Evolutionary conservation across 345 rosid species (phyloP), one percentile per base, ranked within the genome.

Genomic region (Eucalyptus lansdowneana): DNA sequence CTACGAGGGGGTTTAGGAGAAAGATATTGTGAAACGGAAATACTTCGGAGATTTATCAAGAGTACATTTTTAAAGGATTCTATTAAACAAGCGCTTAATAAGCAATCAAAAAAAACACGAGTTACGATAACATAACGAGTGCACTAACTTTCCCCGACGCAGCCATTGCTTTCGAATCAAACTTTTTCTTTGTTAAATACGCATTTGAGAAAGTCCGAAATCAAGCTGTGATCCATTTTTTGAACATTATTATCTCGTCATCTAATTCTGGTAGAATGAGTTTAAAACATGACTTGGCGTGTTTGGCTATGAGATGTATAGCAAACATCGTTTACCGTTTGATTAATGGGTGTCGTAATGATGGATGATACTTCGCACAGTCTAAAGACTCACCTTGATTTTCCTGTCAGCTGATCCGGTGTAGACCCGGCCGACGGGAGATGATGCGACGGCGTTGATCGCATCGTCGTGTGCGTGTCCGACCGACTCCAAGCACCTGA

Each of bases 391-490:
- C 45, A 37, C 90, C 91, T 97, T 97, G 86, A 97, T 95, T 86
- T 90, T 97, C 90, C 89, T 92, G 93, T 97, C 99, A 29, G 99
- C 95, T 53, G 99, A 97, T 65, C 98, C 99, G 6, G 98, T 97
- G 87, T 96, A 97, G 51, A 96, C 93, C 87, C 93, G 91, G 47
- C 98, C 98, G 6, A 93, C 94, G 5, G 91, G 56, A 12, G 97
- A 95, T 86, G 93, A 87, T 87, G 93, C 97, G 86, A 97, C 89
- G 2, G 99, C 95, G 34, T 97, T 97, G 65, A 97, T 95, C 4
- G 99, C 99, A 72, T 97, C 99, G 17, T 95, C 96, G 40, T 97
- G 99, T 4, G 99, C 98, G 40, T 93, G 93, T n/a, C 95, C 88
- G 45, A 97, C 90, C 7, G 99, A 97, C 86, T 97, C 96, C 92